These are phyloP conservation scores for Berberis vulgaris DNA, from an alignment of 164 flowering plant species.

Conservation along the genomic window DNA sequence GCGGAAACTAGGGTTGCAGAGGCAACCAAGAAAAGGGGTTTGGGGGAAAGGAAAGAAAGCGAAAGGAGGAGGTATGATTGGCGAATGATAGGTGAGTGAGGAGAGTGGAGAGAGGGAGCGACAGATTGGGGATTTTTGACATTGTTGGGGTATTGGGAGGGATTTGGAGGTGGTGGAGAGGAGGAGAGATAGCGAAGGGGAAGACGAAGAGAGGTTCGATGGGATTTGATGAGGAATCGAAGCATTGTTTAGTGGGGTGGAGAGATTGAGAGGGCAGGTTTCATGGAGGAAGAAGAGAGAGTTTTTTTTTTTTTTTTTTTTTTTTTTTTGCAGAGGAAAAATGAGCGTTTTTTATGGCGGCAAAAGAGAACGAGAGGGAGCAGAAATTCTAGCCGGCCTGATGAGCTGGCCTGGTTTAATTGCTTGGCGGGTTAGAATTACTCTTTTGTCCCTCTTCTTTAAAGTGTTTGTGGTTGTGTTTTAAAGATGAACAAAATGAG, in stretches of 20 bases:
- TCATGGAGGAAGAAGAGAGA: neutral
- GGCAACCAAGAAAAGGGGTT: constrained; percentile 22
- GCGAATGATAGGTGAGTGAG: constrained; percentile 13
- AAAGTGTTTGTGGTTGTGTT: no score
- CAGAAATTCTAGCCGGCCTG: no score
- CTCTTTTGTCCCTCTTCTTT: no score
- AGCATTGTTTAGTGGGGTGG: constrained; percentile 20
- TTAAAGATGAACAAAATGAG: no score
- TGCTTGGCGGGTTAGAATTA: no score
- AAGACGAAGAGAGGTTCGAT: constrained; percentile 16
- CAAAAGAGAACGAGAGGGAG: neutral
- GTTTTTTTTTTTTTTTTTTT: neutral
- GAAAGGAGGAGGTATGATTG: constrained; percentile 6
- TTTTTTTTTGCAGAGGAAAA: constrained; percentile 14
- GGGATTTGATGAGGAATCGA: constrained; percentile 29
- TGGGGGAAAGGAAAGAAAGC: constrained; percentile 19
- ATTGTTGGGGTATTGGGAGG: constrained; percentile 11
- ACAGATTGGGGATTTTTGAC: constrained; percentile 6
- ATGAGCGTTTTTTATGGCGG: constrained; percentile 11
- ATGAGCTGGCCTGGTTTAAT: no score
- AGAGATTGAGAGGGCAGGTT: neutral
- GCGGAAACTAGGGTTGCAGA: constrained; percentile 45
- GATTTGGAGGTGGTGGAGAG: constrained; percentile 7
- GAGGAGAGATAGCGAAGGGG: constrained; percentile 10
- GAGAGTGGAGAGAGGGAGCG: constrained; percentile 17